Evolutionary conservation across 2,329 filamentous ascomycete species (phyloP).

Genomic region (Fusarium siculi): DNA sequence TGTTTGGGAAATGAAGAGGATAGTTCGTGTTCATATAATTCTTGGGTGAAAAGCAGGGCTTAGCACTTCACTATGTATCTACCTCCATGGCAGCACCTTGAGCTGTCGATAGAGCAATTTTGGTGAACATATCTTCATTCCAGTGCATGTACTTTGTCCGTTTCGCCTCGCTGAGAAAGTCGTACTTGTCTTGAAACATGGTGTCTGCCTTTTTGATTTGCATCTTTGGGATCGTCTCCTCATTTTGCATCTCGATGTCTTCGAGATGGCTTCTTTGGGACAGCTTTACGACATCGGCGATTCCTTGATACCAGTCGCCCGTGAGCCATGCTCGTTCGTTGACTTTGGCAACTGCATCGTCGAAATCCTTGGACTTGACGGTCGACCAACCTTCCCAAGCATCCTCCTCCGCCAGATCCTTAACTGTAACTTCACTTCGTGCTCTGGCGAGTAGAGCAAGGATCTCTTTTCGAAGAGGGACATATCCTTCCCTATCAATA

Average conservation of each 20-base stretch:
- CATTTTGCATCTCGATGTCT: conserved; percentile 51
- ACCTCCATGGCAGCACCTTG: conserved; percentile 49
- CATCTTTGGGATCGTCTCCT: conserved; percentile 47
- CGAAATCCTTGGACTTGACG: conserved; percentile 64
- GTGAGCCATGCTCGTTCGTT: conserved; percentile 67
- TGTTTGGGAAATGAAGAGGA: conserved; percentile 25
- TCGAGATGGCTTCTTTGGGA: conserved; percentile 48
- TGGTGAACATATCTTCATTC: conserved; percentile 69
- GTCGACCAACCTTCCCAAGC: conserved; percentile 65
- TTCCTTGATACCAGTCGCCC: conserved; percentile 71
- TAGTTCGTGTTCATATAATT: conserved; percentile 37
- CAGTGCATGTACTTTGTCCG: conserved; percentile 70
- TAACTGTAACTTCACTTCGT: conserved; percentile 53
- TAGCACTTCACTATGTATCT: conserved; percentile 43
- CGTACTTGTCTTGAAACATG: conserved; percentile 81
- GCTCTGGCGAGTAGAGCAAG: conserved; percentile 55
- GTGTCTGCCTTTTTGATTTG: conserved; percentile 66
- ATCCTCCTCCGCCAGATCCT: conserved; percentile 57
- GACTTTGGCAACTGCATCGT: conserved; percentile 69
- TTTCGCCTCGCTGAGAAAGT: conserved; percentile 74
- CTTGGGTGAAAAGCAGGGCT: conserved; percentile 42
- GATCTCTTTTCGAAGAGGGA: conserved; percentile 57
- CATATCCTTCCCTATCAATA: conserved; percentile 57
- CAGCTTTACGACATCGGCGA: conserved; percentile 63
- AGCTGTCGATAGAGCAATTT: conserved; percentile 60